A percentile compares a stretch with the other conserved stretches of the same genome.
Evolutionary conservation across 331 rosid species (phyloP).

Genomic region (Prunus yedoensis): DNA sequence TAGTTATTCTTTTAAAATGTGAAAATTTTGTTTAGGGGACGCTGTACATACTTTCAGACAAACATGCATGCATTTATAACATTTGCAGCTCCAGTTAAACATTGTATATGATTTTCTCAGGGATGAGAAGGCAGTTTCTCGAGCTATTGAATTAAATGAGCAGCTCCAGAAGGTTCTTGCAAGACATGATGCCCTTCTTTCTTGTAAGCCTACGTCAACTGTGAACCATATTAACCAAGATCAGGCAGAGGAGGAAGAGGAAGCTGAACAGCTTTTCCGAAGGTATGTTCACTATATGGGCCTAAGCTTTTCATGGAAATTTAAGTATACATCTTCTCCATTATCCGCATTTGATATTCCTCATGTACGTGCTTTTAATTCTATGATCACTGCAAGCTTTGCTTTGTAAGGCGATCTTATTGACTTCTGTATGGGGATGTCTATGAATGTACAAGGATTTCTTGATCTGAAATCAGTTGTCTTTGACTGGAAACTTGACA

Average conservation of each 20-base stretch:
- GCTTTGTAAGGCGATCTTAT: background rate
- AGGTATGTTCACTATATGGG: conserved; percentile 43
- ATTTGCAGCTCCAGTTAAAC: conserved; percentile 17
- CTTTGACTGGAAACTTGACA: conserved; percentile 29
- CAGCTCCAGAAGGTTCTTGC: conserved; percentile 76
- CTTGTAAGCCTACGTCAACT: conserved; percentile 40
- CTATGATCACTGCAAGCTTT: background rate
- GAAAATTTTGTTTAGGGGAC: background rate
- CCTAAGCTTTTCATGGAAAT: background rate
- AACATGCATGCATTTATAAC: background rate
- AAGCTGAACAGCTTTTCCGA: conserved; percentile 86
- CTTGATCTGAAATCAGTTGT: background rate
- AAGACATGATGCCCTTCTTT: conserved; percentile 75
- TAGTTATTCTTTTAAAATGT: background rate
- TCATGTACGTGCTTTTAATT: background rate
- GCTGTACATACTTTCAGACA: background rate
- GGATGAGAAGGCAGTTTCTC: conserved; percentile 72
- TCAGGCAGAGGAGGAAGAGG: conserved; percentile 81
- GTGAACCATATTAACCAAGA: conserved; percentile 43
- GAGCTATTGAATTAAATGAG: conserved; percentile 79
- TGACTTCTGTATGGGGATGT: background rate
- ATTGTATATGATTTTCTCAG: conserved; percentile 28
- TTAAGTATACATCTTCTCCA: background rate
- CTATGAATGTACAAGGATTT: background rate
- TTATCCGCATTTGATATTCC: background rate